These are phyloP conservation scores for Suaeda aralocaspica DNA, from an alignment of 148 eudicot species.

Conservation along the genomic window DNA sequence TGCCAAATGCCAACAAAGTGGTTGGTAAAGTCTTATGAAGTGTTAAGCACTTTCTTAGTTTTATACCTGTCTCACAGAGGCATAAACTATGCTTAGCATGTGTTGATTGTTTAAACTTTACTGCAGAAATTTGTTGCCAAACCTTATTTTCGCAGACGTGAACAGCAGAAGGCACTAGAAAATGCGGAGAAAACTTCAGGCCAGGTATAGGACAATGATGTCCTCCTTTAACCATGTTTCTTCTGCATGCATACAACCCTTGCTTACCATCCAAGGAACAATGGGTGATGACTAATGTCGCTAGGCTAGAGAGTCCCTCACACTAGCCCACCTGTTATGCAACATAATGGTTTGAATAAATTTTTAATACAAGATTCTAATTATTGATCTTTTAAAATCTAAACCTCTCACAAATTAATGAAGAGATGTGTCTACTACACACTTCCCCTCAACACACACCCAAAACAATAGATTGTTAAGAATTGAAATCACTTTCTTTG, in stretches of 20 bases:
- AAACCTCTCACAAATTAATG: background rate
- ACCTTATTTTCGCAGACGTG: slow-evolving; percentile 76
- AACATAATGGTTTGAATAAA: background rate
- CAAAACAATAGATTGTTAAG: background rate
- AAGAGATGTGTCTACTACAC: background rate
- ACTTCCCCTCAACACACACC: background rate
- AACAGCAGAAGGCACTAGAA: slow-evolving; percentile 72
- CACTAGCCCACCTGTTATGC: background rate
- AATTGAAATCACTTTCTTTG: background rate
- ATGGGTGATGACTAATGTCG: background rate
- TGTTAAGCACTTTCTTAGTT: background rate
- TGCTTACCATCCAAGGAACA: background rate
- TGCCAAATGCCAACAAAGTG: too few species aligned
- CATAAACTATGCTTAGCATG: background rate
- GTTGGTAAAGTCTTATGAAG: too few species aligned
- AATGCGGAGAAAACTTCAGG: slow-evolving; percentile 53
- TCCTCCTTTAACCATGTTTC: background rate
- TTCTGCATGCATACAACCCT: background rate
- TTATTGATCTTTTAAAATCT: background rate
- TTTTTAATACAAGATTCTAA: background rate
- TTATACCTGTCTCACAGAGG: background rate
- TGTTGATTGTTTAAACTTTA: slow-evolving; percentile 21
- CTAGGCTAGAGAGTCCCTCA: background rate
- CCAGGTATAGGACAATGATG: slow-evolving; percentile 51
- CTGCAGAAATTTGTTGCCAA: slow-evolving; percentile 68